A percentile compares a stretch with the other conserved stretches of the same genome.
phyloP scores from a whole-genome alignment of 768 basidiomycete species.

The Chalciporus chontae region DNA sequence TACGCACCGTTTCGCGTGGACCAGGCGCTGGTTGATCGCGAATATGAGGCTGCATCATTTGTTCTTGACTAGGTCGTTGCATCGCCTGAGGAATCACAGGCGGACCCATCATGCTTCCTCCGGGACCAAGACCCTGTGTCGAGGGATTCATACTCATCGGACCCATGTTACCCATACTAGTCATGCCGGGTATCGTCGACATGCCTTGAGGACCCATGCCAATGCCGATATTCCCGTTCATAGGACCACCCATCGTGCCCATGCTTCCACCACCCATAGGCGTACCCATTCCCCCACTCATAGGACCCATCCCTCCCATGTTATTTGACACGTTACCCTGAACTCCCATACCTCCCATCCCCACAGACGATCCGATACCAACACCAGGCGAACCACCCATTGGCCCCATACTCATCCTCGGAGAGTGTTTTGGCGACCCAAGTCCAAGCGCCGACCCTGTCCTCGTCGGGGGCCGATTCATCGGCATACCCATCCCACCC shows the following conservation, averaged over 20 bases:
- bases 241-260: constrained; percentile 9
- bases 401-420: constrained; percentile 17
- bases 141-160: constrained; percentile 19
- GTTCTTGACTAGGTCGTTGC: constrained; percentile 20
- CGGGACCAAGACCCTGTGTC: constrained; percentile 15
- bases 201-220: constrained; percentile 15
- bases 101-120: constrained; percentile 32
- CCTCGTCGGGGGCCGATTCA: constrained; percentile 29
- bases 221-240: constrained; percentile 19
- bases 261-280: constrained; percentile 7
- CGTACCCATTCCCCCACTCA: constrained; percentile 14
- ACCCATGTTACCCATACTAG: constrained; percentile 16
- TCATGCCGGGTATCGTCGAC: constrained; percentile 13
- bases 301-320: constrained; percentile 14
- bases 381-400: constrained; percentile 9
- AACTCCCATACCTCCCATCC: constrained; percentile 9
- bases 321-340: constrained; percentile 16
- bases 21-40: constrained; percentile 23
- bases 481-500: constrained; percentile 16
- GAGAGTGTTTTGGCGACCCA: constrained; percentile 29
- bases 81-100: constrained; percentile 32
- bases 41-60: constrained; percentile 26
- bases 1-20: constrained; percentile 26
- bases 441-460: constrained; percentile 28
- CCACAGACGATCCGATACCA: constrained; percentile 2